Percentiles rank a stretch among this genome's conserved stretches.
Evolutionary conservation across 2,329 filamentous ascomycete genomes (phyloP).

Genomic region (Alternaria sp.): DNA sequence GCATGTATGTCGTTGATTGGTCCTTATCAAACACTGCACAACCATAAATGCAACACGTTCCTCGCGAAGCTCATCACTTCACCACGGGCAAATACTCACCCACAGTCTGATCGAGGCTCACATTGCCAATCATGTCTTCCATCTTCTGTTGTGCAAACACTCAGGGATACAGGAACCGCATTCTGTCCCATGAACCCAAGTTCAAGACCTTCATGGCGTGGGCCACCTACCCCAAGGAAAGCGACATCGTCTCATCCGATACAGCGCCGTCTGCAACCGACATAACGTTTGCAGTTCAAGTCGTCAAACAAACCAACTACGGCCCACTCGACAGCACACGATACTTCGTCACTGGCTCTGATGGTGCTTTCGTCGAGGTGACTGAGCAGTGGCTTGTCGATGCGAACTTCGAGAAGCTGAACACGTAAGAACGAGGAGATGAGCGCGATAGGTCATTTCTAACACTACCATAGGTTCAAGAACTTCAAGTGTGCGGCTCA

Average conservation of each 20-base stretch:
- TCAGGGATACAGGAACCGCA: too few relatives aligned
- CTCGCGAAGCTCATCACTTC: too few relatives aligned
- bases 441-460: too few relatives aligned
- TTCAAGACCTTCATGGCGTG: constrained; percentile 39
- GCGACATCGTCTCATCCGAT: not conserved
- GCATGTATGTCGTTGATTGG: too few relatives aligned
- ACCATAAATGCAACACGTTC: too few relatives aligned
- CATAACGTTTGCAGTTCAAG: constrained; percentile 45
- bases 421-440: constrained; percentile 40
- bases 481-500: constrained; percentile 55
- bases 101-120: too few relatives aligned
- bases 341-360: constrained; percentile 47
- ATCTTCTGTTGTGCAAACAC: too few relatives aligned
- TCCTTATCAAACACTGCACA: too few relatives aligned
- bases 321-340: constrained; percentile 53
- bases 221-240: constrained; percentile 35
- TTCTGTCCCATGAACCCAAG: constrained; percentile 24
- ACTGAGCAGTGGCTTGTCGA: constrained; percentile 49
- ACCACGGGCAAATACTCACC: too few relatives aligned
- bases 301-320: constrained; percentile 56
- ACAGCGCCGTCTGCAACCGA: not conserved
- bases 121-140: too few relatives aligned
- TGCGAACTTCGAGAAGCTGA: constrained; percentile 55
- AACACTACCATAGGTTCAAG: constrained; percentile 34
- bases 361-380: constrained; percentile 43